phyloP scores from a whole-genome alignment of 2,329 filamentous ascomycete species.

The Endothia cerciana region DNA sequence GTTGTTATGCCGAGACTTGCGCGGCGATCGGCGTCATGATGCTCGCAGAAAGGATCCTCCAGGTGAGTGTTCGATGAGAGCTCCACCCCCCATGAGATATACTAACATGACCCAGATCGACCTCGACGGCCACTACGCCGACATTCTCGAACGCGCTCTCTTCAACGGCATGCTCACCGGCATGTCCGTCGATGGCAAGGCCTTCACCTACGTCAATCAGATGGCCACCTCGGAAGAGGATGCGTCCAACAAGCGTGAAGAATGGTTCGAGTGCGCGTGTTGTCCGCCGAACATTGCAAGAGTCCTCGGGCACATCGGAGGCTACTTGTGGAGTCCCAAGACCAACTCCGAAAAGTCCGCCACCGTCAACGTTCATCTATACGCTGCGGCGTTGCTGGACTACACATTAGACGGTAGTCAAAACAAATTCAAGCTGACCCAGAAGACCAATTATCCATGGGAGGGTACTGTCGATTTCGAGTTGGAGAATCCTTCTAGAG shows the following conservation, averaged over 20 bases:
- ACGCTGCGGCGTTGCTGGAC: conserved; percentile 49
- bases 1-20: conserved; percentile 65
- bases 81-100: not conserved
- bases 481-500: conserved; percentile 38
- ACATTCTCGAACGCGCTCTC: conserved; percentile 63
- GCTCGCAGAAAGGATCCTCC: conserved; percentile 59
- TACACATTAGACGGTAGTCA: conserved; percentile 40
- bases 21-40: conserved; percentile 64
- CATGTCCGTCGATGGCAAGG: conserved; percentile 58
- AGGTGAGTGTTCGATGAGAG: conserved; percentile 37
- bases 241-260: conserved; percentile 50
- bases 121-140: conserved; percentile 55
- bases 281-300: conserved; percentile 63
- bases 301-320: conserved; percentile 58
- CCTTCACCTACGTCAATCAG: conserved; percentile 66
- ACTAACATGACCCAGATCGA: conserved; percentile 36
- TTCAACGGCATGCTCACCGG: conserved; percentile 65
- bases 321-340: conserved; percentile 57
- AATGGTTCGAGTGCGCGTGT: conserved; percentile 64
- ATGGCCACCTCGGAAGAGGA: conserved; percentile 57
- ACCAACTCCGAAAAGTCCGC: conserved; percentile 11
- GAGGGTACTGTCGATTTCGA: conserved; percentile 53
- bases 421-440: conserved; percentile 45
- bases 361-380: conserved; percentile 56
- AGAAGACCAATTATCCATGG: conserved; percentile 61